Evolutionary conservation across 2,329 filamentous ascomycete species (phyloP), one percentile per base, ranked within the genome.

Genomic region (Fusarium gaditjirri): DNA sequence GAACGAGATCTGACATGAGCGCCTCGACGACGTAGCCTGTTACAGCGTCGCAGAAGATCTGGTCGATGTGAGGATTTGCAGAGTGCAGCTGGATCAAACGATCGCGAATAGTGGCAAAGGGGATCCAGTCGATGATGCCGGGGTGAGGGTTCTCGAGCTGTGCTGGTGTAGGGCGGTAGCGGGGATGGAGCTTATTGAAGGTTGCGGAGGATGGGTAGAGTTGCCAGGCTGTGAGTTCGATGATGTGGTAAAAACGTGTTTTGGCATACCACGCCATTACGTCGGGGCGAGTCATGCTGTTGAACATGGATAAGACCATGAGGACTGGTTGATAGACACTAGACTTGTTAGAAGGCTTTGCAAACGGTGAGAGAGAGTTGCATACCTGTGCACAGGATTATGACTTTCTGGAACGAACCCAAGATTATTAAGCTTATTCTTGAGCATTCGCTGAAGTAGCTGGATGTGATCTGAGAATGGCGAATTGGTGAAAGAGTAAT

Each of bases 181-280:
- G 61, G 8, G 72, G 71, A 63, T 80, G 78, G 1, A 80, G 55
- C 19, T 72, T 77, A 2, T 68, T 68, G 27, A 74, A 80, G 1
- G 78, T 80, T 12, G 63, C 53, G 4, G 70, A 44, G 3, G 76
- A 80, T 8, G 78, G 78, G 23, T 71, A 80, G 2, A 80, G 56
- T 76, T 80, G 77, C 78, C 78, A 80, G 6, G 78, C 78, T 6
- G 78, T 80, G 47, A 80, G 75, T 50, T 80, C 79, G 39, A 80
- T 76, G 39, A 80, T 80, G 61, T 80, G 78, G 50, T 67, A 80
- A 66, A 80, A 80, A 9, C 78, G 73, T 4, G 78, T 81, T 31
- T 80, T 87, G 14, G 84, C 87, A 10, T 81, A 81, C 78, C 78
- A 80, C 2, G 77, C 75, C 72, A 81, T 81, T 36, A 79, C 78